Evolutionary conservation across 2,329 filamentous ascomycete genomes (phyloP).

Genomic region (Penicillium thymicola): DNA sequence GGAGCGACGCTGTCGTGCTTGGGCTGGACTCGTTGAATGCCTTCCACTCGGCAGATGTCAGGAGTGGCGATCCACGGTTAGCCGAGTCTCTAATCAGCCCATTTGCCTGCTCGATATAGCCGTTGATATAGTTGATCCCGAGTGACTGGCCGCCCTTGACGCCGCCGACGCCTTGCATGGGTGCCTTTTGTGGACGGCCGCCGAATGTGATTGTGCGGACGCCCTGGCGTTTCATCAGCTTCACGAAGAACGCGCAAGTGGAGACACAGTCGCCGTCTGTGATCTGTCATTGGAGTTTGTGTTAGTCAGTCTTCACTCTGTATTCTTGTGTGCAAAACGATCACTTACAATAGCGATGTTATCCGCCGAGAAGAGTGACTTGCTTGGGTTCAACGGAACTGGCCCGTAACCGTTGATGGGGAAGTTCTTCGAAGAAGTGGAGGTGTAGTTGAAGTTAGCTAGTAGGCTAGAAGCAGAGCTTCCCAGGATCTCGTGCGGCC

Average conservation of each 20-base stretch:
- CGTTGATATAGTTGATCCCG: slow-evolving; percentile 26
- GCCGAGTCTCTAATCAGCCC: slow-evolving; percentile 13
- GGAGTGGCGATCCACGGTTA: slow-evolving; percentile 13
- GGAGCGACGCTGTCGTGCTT: slow-evolving; percentile 9
- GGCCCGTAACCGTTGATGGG: slow-evolving; percentile 29
- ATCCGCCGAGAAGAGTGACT: slow-evolving; percentile 29
- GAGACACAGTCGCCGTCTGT: slow-evolving; percentile 59
- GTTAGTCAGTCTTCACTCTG: neutral
- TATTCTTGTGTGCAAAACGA: neutral
- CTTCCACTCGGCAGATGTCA: slow-evolving; percentile 19
- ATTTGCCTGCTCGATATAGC: slow-evolving; percentile 19
- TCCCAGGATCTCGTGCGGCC: slow-evolving; percentile 28
- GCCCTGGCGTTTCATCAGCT: slow-evolving; percentile 53
- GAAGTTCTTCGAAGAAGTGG: slow-evolving; percentile 14
- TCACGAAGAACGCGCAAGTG: slow-evolving; percentile 58
- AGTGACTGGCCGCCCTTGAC: slow-evolving; percentile 52
- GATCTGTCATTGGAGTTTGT: slow-evolving; percentile 29
- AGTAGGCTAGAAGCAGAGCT: slow-evolving; percentile 23
- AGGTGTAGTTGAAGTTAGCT: slow-evolving; percentile 28
- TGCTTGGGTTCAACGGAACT: slow-evolving; percentile 16
- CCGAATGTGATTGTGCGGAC: slow-evolving; percentile 59
- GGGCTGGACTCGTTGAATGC: slow-evolving; percentile 18
- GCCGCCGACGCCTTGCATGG: slow-evolving; percentile 65
- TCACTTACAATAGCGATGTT: slow-evolving; percentile 33
- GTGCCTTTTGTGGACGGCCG: slow-evolving; percentile 53